Base-by-base conservation (phyloP, 768 basidiomycete genomes). In the Xerocomellus chrysenteron region DNA sequence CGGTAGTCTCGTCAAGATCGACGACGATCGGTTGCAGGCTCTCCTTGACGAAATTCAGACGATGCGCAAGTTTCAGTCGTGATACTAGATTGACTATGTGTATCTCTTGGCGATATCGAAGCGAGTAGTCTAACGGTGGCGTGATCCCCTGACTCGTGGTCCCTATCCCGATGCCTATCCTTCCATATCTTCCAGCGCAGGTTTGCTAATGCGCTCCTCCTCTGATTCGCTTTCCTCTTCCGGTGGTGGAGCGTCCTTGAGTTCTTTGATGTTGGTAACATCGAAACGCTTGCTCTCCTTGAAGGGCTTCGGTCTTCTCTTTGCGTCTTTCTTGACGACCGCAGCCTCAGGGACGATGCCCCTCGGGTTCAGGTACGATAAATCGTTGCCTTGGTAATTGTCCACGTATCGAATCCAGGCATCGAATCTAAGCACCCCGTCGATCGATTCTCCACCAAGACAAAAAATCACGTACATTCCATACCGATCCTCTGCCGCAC, bases 31-130 rank as follows among this genome's bases (percentile, higher is more conserved):
- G 58, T 76, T 96, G 43, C 92, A 96, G 72, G 77, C 82, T 1
- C 77, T 93, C 50, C 79, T 96, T 5, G 87, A 91, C 65, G 91
- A 94, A 68, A 92, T 96, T 43, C 90, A 93, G 68, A 91, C 88
- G 24, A 87, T 93, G 84, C 80, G 92, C 67, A 92, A 92, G 74
- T 92, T 90, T 80, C 92, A 95, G 72, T 79, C 88, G 62, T 92
- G 72, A 81, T 35, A 14, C 13, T 45, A 33, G 47, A 37, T 37
- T 19, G 24, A 35, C 45, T 4, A 17, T 48, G 52, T 56, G 47
- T 44, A 17, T 45, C 19, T 42, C n/a, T 54, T 13, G 28, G 33
- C 4, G 8, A 37, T 39, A 35, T 37, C 54, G 52, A 56, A 55
- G 49, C 54, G 51, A 49, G 41, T 58, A 53, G 49, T 52, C 50